Base-by-base conservation (phyloP, 2,329 filamentous ascomycete species). In the Colletotrichum eremochloae region DNA sequence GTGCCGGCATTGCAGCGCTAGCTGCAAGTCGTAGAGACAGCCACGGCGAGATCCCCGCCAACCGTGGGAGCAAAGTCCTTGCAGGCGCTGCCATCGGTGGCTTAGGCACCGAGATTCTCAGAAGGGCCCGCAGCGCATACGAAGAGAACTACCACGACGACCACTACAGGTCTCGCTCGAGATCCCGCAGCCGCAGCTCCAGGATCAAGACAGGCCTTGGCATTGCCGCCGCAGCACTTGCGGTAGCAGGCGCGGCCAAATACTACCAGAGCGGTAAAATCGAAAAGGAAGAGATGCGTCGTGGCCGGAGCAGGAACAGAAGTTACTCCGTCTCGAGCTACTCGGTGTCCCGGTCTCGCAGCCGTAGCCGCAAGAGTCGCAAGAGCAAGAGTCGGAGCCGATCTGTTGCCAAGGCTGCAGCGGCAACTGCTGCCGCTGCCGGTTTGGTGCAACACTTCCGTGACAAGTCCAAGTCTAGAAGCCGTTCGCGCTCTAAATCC, bases 171-270 rank as follows among this genome's bases (percentile, higher is more conserved):
- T 78, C 79, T 29, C 81, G 80, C 20, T 84, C 81, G 15, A 82
- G 81, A 15, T 75, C 74, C 20, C 62, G 58, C 44, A 69, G 65
- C 24, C 65, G 74, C 48, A 72, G 82, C 8, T 86, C 84, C 53
- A 85, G 85, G 61, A 82, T 92, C 67, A 90, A 90, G 79, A 90
- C 88, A 1, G 90, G 89, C 31, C 82, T 92, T 31, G 90, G 89
- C 42, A 84, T 91, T 53, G 90, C 90, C 11, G 90, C 89, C 12
- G 89, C 90, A 31, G 90, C 89, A 20, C 83, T 92, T 33, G 90
- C 90, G 9, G 88, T 90, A 29, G 89, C 90, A 4, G 90, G 90
- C n/a, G 90, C 90, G 6, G 86, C 89, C 74, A 91, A 91, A 77
- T 91, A 91, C 76, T 87, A 89, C 78, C 87, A 91, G 74, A 86